These are phyloP conservation scores for Jatropha multifida DNA, from an alignment of 441 rosid genomes.

Conservation along the genomic window DNA sequence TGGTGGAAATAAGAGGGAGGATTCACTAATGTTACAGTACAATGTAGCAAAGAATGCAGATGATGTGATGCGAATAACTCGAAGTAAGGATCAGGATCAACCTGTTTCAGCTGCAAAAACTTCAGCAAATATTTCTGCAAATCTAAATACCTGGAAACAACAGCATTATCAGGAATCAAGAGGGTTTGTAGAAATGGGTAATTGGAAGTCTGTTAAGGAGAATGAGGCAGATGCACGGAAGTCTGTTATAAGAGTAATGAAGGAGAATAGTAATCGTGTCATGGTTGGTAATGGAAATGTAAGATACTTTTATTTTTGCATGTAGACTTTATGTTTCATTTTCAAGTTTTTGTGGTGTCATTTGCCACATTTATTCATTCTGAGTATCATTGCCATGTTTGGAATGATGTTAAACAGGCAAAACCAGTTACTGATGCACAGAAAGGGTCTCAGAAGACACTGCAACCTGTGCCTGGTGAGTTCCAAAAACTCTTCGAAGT, in stretches of 20 bases:
- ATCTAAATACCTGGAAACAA: slow-evolving; percentile 52
- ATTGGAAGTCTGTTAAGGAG: slow-evolving; percentile 40
- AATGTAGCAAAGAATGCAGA: slow-evolving; percentile 34
- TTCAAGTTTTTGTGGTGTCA: slow-evolving; percentile 10
- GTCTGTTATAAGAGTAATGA: slow-evolving; percentile 33
- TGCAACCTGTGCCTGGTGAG: slow-evolving; percentile 59
- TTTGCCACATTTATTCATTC: slow-evolving; percentile 16
- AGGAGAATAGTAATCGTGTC: slow-evolving; percentile 38
- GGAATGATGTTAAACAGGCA: slow-evolving; percentile 42
- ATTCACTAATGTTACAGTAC: slow-evolving; percentile 41
- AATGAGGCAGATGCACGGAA: slow-evolving; percentile 35
- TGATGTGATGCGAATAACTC: slow-evolving; percentile 32
- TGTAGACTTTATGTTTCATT: slow-evolving; percentile 1
- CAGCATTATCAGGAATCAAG: slow-evolving; percentile 44
- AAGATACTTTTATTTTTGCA: slow-evolving; percentile 33
- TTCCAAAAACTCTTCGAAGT: slow-evolving; percentile 14
- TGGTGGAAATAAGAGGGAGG: slow-evolving; percentile 41
- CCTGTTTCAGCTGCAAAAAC: slow-evolving; percentile 37
- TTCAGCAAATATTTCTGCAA: slow-evolving; percentile 42
- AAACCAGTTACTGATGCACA: slow-evolving; percentile 32
- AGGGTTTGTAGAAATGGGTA: slow-evolving; percentile 39
- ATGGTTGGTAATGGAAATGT: slow-evolving; percentile 62
- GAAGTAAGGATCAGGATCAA: slow-evolving; percentile 38
- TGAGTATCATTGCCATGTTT: slow-evolving; percentile 21
- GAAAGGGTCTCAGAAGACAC: slow-evolving; percentile 42